Percentiles rank a stretch among this genome's conserved stretches.
phyloP scores from a whole-genome alignment of 176 grass and related monocot genomes.

The Echinochloa phyllopogon region DNA sequence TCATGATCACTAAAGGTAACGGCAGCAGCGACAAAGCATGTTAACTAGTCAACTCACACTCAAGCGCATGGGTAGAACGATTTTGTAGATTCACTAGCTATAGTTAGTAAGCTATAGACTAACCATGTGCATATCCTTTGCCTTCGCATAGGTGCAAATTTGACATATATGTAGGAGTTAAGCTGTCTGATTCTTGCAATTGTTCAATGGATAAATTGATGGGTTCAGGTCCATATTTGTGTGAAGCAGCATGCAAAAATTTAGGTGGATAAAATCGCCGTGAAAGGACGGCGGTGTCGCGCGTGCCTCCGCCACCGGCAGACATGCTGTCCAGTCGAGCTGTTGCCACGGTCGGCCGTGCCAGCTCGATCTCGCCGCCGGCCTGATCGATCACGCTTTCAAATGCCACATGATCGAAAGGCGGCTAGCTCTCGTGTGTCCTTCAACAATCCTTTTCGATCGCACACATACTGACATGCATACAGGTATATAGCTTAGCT shows the following conservation, averaged over 20 bases:
- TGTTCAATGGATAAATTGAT: not conserved
- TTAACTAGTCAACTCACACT: conserved; percentile 39
- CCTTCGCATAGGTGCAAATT: not conserved
- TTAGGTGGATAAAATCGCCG: not conserved
- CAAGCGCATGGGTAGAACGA: conserved; percentile 5
- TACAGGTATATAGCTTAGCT: not conserved
- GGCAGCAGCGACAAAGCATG: conserved; percentile 17
- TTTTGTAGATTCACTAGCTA: not conserved
- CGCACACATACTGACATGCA: not conserved
- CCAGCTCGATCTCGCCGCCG: not conserved
- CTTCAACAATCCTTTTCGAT: not conserved
- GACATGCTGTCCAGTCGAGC: conserved; percentile 46
- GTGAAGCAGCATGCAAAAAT: not conserved
- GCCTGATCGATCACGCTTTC: conserved; percentile 15
- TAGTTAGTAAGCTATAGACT: not conserved
- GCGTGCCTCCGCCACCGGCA: conserved; percentile 30
- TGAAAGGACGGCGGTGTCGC: conserved; percentile 46
- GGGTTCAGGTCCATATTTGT: not conserved
- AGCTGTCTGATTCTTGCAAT: not conserved
- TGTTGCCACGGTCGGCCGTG: conserved; percentile 36
- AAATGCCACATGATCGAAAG: conserved; percentile 29
- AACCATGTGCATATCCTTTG: not conserved
- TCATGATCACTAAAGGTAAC: not conserved
- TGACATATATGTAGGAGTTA: not conserved
- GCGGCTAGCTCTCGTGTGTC: not conserved